Evolutionary conservation across 2,329 filamentous ascomycete species (phyloP).

Genomic region (Macrophomina tecta): DNA sequence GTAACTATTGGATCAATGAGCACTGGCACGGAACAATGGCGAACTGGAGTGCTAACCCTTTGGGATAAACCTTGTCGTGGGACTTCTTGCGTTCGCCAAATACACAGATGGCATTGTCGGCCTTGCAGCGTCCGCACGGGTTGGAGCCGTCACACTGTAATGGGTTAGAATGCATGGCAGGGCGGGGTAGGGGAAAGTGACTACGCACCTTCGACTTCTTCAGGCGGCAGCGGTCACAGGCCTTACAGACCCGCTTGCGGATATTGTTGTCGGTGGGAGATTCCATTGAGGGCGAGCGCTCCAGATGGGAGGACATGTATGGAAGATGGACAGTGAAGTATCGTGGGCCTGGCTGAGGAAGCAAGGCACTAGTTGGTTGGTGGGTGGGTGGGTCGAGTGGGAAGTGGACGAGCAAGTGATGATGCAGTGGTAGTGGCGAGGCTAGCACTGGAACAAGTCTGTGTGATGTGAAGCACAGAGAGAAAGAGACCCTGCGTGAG

Average conservation of each 20-base stretch:
- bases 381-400: background rate
- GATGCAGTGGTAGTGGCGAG: slow-evolving; percentile 30
- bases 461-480: slow-evolving; percentile 17
- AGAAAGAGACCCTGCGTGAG: slow-evolving; percentile 12
- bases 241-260: slow-evolving; percentile 69
- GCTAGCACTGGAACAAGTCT: slow-evolving; percentile 40
- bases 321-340: background rate
- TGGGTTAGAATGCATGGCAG: slow-evolving; percentile 29
- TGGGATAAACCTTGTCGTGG: slow-evolving; percentile 72
- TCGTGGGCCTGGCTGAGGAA: background rate
- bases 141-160: slow-evolving; percentile 64
- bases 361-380: background rate
- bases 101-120: slow-evolving; percentile 69
- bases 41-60: slow-evolving; percentile 59
- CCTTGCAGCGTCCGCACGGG: slow-evolving; percentile 66
- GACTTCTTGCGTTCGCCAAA: slow-evolving; percentile 71
- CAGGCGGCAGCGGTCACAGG: slow-evolving; percentile 68
- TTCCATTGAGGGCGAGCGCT: slow-evolving; percentile 46
- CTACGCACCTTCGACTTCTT: slow-evolving; percentile 68
- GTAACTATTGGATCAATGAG: slow-evolving; percentile 50
- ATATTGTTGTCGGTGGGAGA: slow-evolving; percentile 52
- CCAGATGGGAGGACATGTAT: slow-evolving; percentile 25
- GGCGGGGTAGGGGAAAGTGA: background rate
- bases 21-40: slow-evolving; percentile 23
- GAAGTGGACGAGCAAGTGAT: slow-evolving; percentile 9